phyloP scores from a whole-genome alignment of 179 eudicot genomes.

The Sideroxylon spinosum region DNA sequence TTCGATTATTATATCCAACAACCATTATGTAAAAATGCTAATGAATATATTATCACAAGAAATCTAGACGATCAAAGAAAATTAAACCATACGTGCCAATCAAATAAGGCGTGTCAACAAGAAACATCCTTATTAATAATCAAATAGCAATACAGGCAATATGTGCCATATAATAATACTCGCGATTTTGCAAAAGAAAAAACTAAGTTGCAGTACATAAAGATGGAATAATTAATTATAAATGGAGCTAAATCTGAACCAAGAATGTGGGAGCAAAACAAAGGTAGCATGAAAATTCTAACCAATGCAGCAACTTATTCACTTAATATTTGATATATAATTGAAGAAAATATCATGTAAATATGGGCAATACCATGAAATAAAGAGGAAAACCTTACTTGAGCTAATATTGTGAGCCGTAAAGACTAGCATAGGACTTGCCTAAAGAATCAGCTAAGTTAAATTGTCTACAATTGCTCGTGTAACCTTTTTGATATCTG shows the following conservation, averaged over 20 bases:
- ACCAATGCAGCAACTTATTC: neutral
- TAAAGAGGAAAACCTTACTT: neutral
- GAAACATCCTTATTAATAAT: neutral
- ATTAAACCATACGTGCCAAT: neutral
- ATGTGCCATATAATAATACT: too few relatives aligned
- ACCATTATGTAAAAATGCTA: neutral
- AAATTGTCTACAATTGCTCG: neutral
- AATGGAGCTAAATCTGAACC: neutral
- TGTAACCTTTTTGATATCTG: neutral
- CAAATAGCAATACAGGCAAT: neutral
- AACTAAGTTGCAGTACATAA: neutral
- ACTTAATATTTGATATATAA: neutral
- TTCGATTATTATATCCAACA: neutral
- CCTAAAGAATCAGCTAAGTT: neutral
- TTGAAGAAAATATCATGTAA: neutral
- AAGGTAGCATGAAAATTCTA: neutral
- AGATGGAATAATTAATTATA: neutral
- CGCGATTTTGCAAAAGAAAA: neutral
- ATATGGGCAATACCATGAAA: neutral
- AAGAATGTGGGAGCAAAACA: neutral
- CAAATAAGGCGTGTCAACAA: neutral
- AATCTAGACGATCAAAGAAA: slow-evolving; percentile 11
- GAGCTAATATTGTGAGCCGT: neutral
- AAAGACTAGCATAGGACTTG: neutral
- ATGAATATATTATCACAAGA: neutral